These are phyloP conservation scores for Nothomitra cinnamomea DNA, from an alignment of 2,329 filamentous ascomycete genomes.

Conservation along the genomic window DNA sequence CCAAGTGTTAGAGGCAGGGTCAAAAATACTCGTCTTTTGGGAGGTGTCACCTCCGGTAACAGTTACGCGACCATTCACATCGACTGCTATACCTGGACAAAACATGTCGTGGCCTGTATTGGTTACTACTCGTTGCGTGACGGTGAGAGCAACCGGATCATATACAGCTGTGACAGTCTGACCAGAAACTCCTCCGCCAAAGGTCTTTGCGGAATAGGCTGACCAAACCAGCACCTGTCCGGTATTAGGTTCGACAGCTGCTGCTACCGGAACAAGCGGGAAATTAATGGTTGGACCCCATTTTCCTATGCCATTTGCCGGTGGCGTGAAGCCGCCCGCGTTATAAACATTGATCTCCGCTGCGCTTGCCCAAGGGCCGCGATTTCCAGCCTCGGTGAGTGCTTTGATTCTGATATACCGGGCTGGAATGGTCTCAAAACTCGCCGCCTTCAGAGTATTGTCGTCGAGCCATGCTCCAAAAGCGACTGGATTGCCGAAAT, in stretches of 20 bases:
- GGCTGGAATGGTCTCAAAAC: conserved; percentile 8
- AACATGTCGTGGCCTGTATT: conserved; percentile 38
- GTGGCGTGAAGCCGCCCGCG: background rate
- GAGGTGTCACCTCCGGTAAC: conserved; percentile 37
- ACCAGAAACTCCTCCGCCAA: conserved; percentile 9
- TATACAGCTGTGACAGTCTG: conserved; percentile 19
- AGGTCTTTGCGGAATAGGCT: conserved; percentile 6
- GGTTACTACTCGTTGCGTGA: conserved; percentile 16
- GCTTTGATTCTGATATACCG: conserved; percentile 9
- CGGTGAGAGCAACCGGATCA: conserved; percentile 14
- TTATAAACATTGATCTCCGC: background rate
- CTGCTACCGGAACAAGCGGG: conserved; percentile 10
- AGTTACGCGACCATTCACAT: conserved; percentile 31
- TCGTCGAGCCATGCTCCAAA: conserved; percentile 13
- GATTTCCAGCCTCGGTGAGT: conserved; percentile 9
- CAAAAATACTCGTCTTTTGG: conserved; percentile 31
- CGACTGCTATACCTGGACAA: conserved; percentile 36
- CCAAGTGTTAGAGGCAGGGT: conserved; percentile 24
- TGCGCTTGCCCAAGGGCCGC: conserved; percentile 8
- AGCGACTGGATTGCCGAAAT: conserved; percentile 15
- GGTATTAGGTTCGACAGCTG: conserved; percentile 6
- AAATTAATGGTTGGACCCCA: conserved; percentile 10
- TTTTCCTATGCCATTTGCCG: conserved; percentile 4
- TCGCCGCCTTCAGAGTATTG: conserved; percentile 6
- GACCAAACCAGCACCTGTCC: conserved; percentile 9